Conservation (phyloP, 2,329 filamentous ascomycete genomes). For the Exophiala sp. region DNA sequence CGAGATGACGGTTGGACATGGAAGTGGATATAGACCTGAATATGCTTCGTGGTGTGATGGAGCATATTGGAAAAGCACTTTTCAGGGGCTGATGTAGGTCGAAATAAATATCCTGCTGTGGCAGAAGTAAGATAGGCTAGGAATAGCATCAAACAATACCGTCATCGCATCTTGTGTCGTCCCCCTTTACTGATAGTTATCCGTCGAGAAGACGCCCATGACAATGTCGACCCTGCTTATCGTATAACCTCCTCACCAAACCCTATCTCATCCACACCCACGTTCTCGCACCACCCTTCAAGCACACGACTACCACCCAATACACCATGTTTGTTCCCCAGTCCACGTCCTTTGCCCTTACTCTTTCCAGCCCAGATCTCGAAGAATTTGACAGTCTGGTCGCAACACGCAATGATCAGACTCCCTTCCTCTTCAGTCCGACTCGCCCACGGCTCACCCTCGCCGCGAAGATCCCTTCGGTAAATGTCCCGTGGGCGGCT, state of each 20-base stretch:
- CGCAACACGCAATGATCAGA: constrained; percentile 86
- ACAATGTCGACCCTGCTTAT: constrained; percentile 38
- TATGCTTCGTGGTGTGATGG: too few species aligned
- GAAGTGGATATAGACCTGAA: too few species aligned
- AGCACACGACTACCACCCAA: constrained; percentile 82
- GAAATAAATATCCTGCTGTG: too few species aligned
- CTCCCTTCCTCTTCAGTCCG: constrained; percentile 69
- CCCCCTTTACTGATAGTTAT: too few species aligned
- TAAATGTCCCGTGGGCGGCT: constrained; percentile 8
- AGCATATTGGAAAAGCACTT: too few species aligned
- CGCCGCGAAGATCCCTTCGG: constrained; percentile 30
- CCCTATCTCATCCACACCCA: constrained; percentile 60
- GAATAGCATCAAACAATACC: too few species aligned
- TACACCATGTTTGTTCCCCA: constrained; percentile 48
- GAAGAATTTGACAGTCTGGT: constrained; percentile 91
- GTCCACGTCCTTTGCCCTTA: constrained; percentile 49
- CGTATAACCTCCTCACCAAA: constrained; percentile 60
- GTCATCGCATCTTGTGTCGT: too few species aligned
- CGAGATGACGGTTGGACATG: too few species aligned
- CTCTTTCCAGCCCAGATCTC: constrained; percentile 77
- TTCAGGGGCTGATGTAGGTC: too few species aligned
- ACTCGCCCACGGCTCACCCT: constrained; percentile 54
- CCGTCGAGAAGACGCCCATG: too few species aligned
- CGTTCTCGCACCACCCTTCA: constrained; percentile 69
- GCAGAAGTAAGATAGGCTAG: too few species aligned